Conservation (phyloP, 2,329 filamentous ascomycete species). For the Pseudogymnoascus sp. region DNA sequence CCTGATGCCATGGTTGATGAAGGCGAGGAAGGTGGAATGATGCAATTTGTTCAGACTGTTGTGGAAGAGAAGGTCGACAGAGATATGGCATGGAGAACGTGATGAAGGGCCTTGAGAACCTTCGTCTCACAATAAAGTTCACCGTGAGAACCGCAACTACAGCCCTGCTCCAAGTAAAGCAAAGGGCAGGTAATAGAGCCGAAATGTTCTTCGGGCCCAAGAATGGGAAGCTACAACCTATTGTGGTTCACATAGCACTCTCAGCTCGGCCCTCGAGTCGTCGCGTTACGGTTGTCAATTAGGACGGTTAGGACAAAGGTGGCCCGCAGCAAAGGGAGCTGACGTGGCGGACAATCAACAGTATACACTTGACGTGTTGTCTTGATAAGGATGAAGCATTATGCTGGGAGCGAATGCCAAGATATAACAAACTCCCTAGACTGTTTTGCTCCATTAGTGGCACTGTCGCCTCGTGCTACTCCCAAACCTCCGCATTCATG, state of each 20-base stretch:
- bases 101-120: conserved; percentile 11
- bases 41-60: conserved; percentile 52
- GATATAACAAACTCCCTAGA: neutral
- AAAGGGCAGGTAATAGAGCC: neutral
- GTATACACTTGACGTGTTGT: neutral
- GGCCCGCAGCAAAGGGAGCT: neutral
- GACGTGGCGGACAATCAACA: neutral
- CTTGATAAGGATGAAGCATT: neutral
- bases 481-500: neutral
- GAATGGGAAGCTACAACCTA: neutral
- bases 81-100: conserved; percentile 48
- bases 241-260: neutral
- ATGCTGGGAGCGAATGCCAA: conserved; percentile 1
- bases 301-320: neutral
- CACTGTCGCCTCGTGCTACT: neutral
- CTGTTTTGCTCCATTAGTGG: conserved; percentile 2
- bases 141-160: neutral
- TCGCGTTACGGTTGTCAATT: neutral
- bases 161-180: neutral
- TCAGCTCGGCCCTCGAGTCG: neutral
- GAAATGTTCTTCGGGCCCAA: neutral
- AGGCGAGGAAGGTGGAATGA: conserved; percentile 41
- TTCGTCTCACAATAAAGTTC: neutral
- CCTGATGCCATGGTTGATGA: conserved; percentile 24
- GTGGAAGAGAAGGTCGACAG: conserved; percentile 47